Evolutionary conservation across 192 early-diverging fungal genomes (phyloP).

Genomic region (Rhizoclosmatium sp.): DNA sequence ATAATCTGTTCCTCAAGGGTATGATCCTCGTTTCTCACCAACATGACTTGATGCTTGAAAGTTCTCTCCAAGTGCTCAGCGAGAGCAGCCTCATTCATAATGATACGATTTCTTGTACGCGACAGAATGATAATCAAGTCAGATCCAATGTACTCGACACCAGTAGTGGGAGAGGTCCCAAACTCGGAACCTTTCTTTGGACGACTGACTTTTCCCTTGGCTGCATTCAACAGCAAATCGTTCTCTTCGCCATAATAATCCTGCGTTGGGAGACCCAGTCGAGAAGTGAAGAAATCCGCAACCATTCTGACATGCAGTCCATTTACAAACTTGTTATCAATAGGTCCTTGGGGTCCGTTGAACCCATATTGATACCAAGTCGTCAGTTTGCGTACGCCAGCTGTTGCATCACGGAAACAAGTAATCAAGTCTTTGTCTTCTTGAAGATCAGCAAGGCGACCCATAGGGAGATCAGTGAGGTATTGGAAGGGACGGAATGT

Average conservation of each 20-base stretch:
- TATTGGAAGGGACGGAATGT: conserved; percentile 57
- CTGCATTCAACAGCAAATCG: conserved; percentile 11
- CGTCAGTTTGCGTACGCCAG: conserved; percentile 52
- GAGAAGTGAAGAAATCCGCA: conserved; percentile 47
- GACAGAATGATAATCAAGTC: conserved; percentile 58
- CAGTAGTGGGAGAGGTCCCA: conserved; percentile 9
- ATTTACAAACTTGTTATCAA: conserved; percentile 50
- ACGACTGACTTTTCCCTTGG: neutral
- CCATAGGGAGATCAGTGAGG: conserved; percentile 47
- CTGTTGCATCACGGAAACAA: conserved; percentile 60
- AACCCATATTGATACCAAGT: conserved; percentile 68
- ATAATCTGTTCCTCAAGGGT: conserved; percentile 57
- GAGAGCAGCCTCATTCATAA: conserved; percentile 53
- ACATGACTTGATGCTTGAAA: conserved; percentile 44
- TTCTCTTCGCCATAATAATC: conserved; percentile 27
- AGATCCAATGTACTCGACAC: conserved; percentile 31
- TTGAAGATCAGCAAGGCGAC: conserved; percentile 41
- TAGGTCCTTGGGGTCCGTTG: conserved; percentile 54
- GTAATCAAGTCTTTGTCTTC: conserved; percentile 51
- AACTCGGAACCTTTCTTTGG: neutral
- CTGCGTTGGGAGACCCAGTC: conserved; percentile 48
- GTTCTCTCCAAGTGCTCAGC: conserved; percentile 33
- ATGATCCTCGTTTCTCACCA: conserved; percentile 59
- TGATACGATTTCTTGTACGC: conserved; percentile 53
- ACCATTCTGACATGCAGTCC: conserved; percentile 58